phyloP scores from a whole-genome alignment of 2,329 filamentous ascomycete species.

The Colletotrichum sp. region DNA sequence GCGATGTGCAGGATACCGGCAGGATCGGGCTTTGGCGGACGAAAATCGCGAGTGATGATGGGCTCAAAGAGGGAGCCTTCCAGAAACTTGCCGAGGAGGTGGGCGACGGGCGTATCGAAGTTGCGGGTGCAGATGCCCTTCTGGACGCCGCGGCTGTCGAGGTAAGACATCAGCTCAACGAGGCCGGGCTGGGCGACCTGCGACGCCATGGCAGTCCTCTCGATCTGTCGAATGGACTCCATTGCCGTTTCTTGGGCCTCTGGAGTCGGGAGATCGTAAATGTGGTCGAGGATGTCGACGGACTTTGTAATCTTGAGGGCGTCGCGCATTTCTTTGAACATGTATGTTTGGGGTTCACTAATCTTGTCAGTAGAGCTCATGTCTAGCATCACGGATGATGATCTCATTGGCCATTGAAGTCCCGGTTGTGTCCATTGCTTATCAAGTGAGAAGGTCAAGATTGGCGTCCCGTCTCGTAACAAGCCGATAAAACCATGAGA shows the following conservation, averaged over 20 bases:
- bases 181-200: conserved; percentile 87
- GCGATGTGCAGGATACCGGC: conserved; percentile 90
- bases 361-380: neutral
- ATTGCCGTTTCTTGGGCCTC: conserved; percentile 67
- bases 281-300: conserved; percentile 87
- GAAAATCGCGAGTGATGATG: conserved; percentile 83
- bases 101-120: conserved; percentile 79
- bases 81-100: conserved; percentile 78
- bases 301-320: conserved; percentile 74
- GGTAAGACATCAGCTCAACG: conserved; percentile 77
- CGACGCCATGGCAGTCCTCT: conserved; percentile 77
- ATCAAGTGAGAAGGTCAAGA: neutral
- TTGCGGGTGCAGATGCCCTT: conserved; percentile 95
- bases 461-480: neutral
- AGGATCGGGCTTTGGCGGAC: conserved; percentile 84
- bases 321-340: conserved; percentile 87
- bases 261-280: conserved; percentile 71
- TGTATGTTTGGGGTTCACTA: conserved; percentile 91
- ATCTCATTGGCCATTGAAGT: neutral
- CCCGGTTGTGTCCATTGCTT: neutral
- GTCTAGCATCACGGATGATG: neutral
- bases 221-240: conserved; percentile 77
- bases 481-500: neutral
- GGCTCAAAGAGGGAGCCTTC: conserved; percentile 71
- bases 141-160: conserved; percentile 67